Conservation (phyloP, 2,329 filamentous ascomycete genomes). For the Verticillium nonalfalfae region DNA sequence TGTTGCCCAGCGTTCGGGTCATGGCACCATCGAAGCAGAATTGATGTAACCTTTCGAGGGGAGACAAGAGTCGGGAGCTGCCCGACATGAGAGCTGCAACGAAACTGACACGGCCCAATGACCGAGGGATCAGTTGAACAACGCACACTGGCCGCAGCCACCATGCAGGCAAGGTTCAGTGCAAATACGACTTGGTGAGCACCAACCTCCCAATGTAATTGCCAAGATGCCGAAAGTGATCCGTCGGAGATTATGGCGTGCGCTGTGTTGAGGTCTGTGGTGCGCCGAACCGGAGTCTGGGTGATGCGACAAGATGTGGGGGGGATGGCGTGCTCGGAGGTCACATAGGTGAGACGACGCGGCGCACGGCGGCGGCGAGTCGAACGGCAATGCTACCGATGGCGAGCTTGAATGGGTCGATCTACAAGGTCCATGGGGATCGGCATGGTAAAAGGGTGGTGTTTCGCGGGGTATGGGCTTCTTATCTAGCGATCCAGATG, state of each 20-base stretch:
- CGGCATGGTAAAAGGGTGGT: neutral
- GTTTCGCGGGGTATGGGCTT: neutral
- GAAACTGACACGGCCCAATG: neutral
- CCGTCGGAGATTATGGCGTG: neutral
- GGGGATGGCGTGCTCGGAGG: slow-evolving; percentile 11
- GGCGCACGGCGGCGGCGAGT: neutral
- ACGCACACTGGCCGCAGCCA: neutral
- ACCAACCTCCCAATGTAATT: neutral
- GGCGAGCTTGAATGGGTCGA: neutral
- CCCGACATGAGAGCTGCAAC: neutral
- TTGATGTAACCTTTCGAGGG: neutral
- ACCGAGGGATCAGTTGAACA: neutral
- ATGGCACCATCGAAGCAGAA: neutral
- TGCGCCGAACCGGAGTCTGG: neutral
- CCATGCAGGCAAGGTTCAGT: neutral
- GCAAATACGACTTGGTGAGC: neutral
- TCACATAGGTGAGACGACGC: neutral
- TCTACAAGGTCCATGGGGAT: neutral
- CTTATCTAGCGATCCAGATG: neutral
- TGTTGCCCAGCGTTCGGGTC: neutral
- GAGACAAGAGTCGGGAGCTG: neutral
- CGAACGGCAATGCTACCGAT: neutral
- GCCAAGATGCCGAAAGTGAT: neutral
- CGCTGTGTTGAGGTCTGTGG: neutral
- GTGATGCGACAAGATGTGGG: slow-evolving; percentile 12